A percentile compares a stretch with the other conserved stretches of the same genome.
Conservation (phyloP, 257 asterid genomes). For the Lithospermum erythrorhizon region DNA sequence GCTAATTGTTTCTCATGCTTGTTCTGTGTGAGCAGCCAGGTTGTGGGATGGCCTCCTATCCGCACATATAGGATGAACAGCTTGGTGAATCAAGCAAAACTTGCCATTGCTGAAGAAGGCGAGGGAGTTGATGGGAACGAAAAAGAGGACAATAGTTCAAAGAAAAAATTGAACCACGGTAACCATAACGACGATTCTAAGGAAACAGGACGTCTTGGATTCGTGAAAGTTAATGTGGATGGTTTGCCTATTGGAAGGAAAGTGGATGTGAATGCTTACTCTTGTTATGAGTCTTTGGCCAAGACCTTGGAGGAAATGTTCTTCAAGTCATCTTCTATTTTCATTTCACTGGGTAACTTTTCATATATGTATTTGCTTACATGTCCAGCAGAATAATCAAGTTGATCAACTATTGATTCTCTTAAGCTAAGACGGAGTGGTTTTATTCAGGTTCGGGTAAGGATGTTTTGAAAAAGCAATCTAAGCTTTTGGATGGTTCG, state of each 20-base stretch:
- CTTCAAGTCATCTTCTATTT: conserved; percentile 31
- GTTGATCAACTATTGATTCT: not conserved
- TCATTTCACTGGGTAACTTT: conserved; percentile 17
- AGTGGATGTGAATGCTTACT: conserved; percentile 64
- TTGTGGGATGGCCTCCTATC: conserved; percentile 96
- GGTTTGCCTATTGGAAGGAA: conserved; percentile 79
- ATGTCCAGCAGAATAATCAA: not conserved
- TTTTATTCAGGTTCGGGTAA: conserved; percentile 37
- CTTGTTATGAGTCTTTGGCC: conserved; percentile 49
- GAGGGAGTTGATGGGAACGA: conserved; percentile 49
- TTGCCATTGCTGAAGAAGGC: conserved; percentile 34
- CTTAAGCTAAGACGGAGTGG: not conserved
- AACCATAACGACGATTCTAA: conserved; percentile 26
- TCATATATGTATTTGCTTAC: not conserved
- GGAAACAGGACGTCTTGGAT: conserved; percentile 47
- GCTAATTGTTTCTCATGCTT: not conserved
- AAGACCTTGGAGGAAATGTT: conserved; percentile 65
- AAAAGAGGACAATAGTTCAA: conserved; percentile 31
- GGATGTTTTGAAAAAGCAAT: conserved; percentile 30
- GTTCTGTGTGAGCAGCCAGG: conserved; percentile 47
- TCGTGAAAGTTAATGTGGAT: conserved; percentile 76
- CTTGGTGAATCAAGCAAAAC: conserved; percentile 52
- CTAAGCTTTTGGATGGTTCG: conserved; percentile 67
- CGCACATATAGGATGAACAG: conserved; percentile 66
- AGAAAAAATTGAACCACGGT: conserved; percentile 60